Conservation (phyloP, 352 stramenopile genomes). For the Globisporangium cystogenes region DNA sequence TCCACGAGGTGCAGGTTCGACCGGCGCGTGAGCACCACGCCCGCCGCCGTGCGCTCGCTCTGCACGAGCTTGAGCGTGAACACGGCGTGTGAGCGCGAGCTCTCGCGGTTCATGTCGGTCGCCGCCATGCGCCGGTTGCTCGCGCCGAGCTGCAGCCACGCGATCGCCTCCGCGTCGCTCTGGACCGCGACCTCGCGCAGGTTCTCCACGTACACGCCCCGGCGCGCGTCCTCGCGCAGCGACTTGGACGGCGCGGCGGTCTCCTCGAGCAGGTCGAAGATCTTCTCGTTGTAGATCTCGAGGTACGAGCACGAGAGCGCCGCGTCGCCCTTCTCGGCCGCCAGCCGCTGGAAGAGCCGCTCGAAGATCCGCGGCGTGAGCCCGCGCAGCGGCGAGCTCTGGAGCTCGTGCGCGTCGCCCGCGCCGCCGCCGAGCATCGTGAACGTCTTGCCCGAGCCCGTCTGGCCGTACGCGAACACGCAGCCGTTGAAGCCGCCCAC, state of each 20-base stretch:
- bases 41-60: constrained; percentile 50
- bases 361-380: constrained; percentile 83
- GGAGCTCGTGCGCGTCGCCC: constrained; percentile 34
- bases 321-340: constrained; percentile 31
- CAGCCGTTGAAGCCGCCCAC: constrained; percentile 86
- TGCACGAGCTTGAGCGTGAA: constrained; percentile 95
- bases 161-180: constrained; percentile 58
- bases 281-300: constrained; percentile 91
- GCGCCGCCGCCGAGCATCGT: constrained; percentile 70
- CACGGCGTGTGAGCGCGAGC: constrained; percentile 95
- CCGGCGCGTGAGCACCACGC: constrained; percentile 55
- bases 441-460: constrained; percentile 85
- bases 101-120: constrained; percentile 97
- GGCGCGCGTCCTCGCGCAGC: constrained; percentile 70
- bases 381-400: constrained; percentile 46
- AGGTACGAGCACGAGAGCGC: constrained; percentile 80
- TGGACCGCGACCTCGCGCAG: constrained; percentile 61
- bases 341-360: constrained; percentile 66
- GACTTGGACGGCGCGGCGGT: constrained; percentile 39
- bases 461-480: constrained; percentile 89
- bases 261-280: constrained; percentile 82
- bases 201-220: constrained; percentile 78
- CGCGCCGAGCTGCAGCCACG: constrained; percentile 66
- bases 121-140: constrained; percentile 92
- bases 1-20: constrained; percentile 85